These are phyloP conservation scores for Macaranga tanarius DNA, from an alignment of 441 rosid species.

Conservation along the genomic window DNA sequence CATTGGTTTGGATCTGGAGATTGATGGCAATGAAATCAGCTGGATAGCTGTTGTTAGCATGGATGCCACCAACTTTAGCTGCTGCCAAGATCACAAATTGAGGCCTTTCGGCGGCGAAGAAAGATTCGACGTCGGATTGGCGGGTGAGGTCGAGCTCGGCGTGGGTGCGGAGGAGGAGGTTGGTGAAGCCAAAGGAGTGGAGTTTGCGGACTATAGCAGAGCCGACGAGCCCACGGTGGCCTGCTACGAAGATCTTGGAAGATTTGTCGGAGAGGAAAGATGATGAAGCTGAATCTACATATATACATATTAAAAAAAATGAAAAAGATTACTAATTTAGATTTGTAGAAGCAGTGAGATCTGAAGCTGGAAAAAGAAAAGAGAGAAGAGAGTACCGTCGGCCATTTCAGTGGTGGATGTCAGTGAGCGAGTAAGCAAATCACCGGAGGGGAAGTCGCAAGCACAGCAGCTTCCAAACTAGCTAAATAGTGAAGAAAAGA, in stretches of 20 bases:
- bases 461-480: no score
- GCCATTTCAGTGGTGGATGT: no score
- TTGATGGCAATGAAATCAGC: slow-evolving; percentile 88
- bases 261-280: slow-evolving; percentile 57
- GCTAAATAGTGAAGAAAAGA: no score
- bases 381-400: slow-evolving; percentile 11
- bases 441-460: no score
- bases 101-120: slow-evolving; percentile 65
- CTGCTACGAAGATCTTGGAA: slow-evolving; percentile 82
- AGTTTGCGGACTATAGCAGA: slow-evolving; percentile 79
- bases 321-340: not conserved
- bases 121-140: slow-evolving; percentile 67
- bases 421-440: no score
- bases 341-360: not conserved
- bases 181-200: slow-evolving; percentile 48
- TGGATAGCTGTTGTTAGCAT: slow-evolving; percentile 89
- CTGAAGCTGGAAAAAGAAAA: not conserved
- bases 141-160: slow-evolving; percentile 75
- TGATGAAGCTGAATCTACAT: slow-evolving; percentile 24
- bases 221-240: slow-evolving; percentile 87
- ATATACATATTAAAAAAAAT: not conserved
- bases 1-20: slow-evolving; percentile 92
- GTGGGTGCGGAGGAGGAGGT: slow-evolving; percentile 63
- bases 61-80: slow-evolving; percentile 93
- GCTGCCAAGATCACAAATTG: slow-evolving; percentile 69